Base-by-base conservation (phyloP, 768 basidiomycete genomes). In the Chalciporus pseudorubinellus region DNA sequence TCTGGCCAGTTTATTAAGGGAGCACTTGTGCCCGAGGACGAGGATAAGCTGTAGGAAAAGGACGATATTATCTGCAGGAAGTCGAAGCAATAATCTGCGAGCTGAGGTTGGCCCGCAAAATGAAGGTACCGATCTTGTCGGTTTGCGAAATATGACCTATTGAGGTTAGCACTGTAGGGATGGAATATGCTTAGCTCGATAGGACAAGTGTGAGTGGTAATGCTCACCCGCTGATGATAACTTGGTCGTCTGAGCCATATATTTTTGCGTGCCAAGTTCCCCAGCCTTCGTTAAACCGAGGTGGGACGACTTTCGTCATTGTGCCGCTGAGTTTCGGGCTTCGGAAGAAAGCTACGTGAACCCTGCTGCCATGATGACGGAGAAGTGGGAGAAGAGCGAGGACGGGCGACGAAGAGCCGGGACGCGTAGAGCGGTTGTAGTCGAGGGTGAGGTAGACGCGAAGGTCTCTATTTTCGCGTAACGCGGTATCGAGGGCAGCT, bases 181-280 rank as follows among this genome's bases (percentile, higher is more conserved):
- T 10, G 1, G 39, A 21, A 28, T 41, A 7, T 21, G 39, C 13
- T 62, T 9, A 59, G 56, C 9, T 22, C 3, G 29, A 42, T 14
- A 34, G 48, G n/a, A 12, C 29, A 31, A 31, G 1, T 8, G 18
- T 10, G 33, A 45, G 1, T 1, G 26, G 16, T 0, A 7, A 44
- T 51, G 68, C 83, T 70, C 57, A 95, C 95, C 97, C 97, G 60
- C 84, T 92, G 53, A 99, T 83, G 67, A 99, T 83, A 39, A 99
- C 79, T 47, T 95, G 84, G 63, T 98, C 86, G 65, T 99, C 97
- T 0, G 81, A 86, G 18, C 92, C 93, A 63, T 99, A 99, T 50
- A 94, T 80, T 70, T 99, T 99, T 4, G 92, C 87, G 66, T 98
- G 97, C 95, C 95, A 98, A 2, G 95, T 92, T 0, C 95, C 95